These are phyloP conservation scores for Closterium sp. DNA, from an alignment of 139 green algal species.

Conservation along the genomic window DNA sequence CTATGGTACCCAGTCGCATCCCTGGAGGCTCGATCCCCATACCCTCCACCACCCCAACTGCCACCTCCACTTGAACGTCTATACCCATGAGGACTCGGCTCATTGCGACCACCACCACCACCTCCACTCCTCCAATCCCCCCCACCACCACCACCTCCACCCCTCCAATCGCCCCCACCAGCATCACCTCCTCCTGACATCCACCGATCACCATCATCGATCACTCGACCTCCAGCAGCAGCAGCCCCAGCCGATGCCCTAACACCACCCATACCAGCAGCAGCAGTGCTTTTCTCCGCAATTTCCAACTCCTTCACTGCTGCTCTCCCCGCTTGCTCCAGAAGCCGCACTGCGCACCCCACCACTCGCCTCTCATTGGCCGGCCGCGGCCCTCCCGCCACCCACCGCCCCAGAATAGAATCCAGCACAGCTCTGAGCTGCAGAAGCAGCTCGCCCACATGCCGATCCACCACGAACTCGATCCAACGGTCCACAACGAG, in stretches of 20 bases:
- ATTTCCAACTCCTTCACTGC: not conserved
- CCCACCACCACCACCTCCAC: not conserved
- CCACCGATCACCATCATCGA: not conserved
- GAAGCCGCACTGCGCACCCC: slow-evolving; percentile 11
- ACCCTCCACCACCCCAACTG: too few species aligned
- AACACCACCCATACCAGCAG: not conserved
- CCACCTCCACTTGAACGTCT: too few species aligned
- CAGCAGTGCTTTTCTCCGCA: not conserved
- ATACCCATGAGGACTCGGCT: not conserved
- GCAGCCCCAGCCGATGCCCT: not conserved
- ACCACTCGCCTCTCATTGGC: slow-evolving; percentile 17
- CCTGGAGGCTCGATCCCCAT: not conserved
- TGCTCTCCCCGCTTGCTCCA: slow-evolving; percentile 5
- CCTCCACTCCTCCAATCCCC: not conserved
- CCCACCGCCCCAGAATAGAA: slow-evolving; percentile 25
- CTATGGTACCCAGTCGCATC: not conserved
- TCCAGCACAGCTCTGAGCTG: slow-evolving; percentile 21
- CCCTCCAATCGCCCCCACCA: not conserved
- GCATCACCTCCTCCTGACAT: not conserved
- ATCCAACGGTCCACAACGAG: slow-evolving; percentile 31
- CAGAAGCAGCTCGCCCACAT: slow-evolving; percentile 16
- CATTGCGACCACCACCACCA: not conserved
- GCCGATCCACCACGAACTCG: slow-evolving; percentile 14
- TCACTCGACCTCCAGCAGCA: not conserved
- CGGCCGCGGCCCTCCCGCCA: not conserved